Base-by-base conservation (phyloP, 225 moss, liverwort and hornwort species). In the Neckera pumila region DNA sequence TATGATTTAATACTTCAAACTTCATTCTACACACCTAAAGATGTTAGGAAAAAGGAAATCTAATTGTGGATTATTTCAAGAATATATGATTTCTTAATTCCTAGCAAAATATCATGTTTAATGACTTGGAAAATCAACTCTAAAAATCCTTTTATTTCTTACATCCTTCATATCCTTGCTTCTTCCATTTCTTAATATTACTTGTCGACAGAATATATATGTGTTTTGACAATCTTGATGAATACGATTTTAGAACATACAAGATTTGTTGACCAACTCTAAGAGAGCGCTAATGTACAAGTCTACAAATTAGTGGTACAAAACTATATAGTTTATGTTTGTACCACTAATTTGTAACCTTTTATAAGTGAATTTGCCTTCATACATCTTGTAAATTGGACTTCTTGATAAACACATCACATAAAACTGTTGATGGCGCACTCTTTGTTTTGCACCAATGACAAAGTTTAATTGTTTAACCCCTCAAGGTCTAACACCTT, bases 391-490 rank as follows among this genome's bases (percentile, higher is more conserved):
- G 40, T 40, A 69, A 69, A 69, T 23, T 71, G 16, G 0, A 42
- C n/a, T n/a, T n/a, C n/a, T n/a, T 2, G 0, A 42, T 26, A 28
- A 43, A 43, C 0, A 27, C 43, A 43, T 27, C 3, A 10, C 0
- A 16, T 10, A 72, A 1, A 43, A 72, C 1, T 72, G 2, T 28
- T 10, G 3, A 43, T 0, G 3, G 3, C 0, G 2, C 6, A 43
- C 3, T 43, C 17, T 10, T 72, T 1, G 2, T 6, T 10, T 1
- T 6, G 0, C 2, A 28, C 27, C 3, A 72, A 28, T 28, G 2
- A 10, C 6, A 43, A 72, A 43, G 3, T 72, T 10, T 43, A 43
- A 43, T 72, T 42, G n/a, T n/a, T n/a, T n/a, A n/a, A n/a, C n/a
- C n/a, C n/a, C n/a, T n/a, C n/a, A n/a, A n/a, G n/a, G n/a, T n/a